Evolutionary conservation across 768 basidiomycete genomes (phyloP).

Genomic region (Rhodosporidiobolus sp.): DNA sequence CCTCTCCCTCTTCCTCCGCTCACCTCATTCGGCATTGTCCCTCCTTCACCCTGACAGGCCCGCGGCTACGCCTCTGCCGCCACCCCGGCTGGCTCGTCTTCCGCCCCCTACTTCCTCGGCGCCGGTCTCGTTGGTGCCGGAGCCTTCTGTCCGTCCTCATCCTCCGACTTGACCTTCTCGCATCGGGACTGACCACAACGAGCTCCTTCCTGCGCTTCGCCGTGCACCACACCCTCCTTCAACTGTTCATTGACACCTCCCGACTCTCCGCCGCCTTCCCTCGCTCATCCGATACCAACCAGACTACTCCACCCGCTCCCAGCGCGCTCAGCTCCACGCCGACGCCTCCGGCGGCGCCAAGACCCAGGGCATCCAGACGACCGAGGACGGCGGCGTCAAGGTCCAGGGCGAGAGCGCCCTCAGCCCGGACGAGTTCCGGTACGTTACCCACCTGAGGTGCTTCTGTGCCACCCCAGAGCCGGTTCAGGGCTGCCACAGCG

Average conservation of each 20-base stretch:
- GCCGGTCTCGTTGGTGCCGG: slow-evolving; percentile 31
- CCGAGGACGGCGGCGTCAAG: slow-evolving; percentile 7
- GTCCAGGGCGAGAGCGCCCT: slow-evolving; percentile 16
- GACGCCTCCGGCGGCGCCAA: slow-evolving; percentile 10
- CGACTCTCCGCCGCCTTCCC: no score
- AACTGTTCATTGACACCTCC: background rate
- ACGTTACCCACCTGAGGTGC: background rate
- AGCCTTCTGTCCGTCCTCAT: slow-evolving; percentile 7
- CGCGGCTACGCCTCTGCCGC: slow-evolving; percentile 34
- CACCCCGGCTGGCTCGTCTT: slow-evolving; percentile 10
- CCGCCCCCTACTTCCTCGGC: slow-evolving; percentile 39
- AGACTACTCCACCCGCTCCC: slow-evolving; percentile 23
- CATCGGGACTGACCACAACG: no score
- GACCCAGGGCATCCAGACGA: slow-evolving; percentile 7
- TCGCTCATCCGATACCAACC: no score
- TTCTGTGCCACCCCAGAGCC: no score
- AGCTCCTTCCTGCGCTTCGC: no score
- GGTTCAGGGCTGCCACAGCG: background rate
- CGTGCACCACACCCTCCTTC: no score
- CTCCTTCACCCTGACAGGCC: background rate
- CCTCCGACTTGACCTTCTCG: no score
- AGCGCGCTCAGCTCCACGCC: slow-evolving; percentile 8
- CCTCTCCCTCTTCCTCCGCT: background rate
- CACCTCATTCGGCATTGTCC: background rate
- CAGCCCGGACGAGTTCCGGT: slow-evolving; percentile 30